These are phyloP conservation scores for Triticum monococcum DNA, from an alignment of 176 grass and related monocot genomes.

Conservation along the genomic window DNA sequence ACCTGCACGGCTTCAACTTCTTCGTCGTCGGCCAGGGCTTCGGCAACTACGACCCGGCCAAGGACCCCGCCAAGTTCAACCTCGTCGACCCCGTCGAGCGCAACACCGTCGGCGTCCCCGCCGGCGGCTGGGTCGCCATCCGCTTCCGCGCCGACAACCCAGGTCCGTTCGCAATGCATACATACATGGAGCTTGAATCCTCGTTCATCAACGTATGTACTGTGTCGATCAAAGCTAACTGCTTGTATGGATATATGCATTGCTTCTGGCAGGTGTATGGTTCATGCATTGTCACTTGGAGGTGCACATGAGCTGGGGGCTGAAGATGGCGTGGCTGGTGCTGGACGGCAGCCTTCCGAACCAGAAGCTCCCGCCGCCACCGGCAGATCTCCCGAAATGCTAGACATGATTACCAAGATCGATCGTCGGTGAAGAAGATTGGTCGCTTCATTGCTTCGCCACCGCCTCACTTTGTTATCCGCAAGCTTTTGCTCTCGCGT, in stretches of 20 bases:
- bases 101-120: constrained; percentile 74
- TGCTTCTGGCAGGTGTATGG: constrained; percentile 62
- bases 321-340: constrained; percentile 88
- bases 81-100: constrained; percentile 73
- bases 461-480: neutral
- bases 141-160: constrained; percentile 85
- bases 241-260: neutral
- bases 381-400: constrained; percentile 68
- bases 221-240: neutral
- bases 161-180: neutral
- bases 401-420: constrained; percentile 20
- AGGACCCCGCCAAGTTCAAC: constrained; percentile 56
- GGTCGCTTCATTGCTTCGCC: neutral
- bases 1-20: constrained; percentile 85
- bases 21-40: constrained; percentile 65
- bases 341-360: constrained; percentile 50
- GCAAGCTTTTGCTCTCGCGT: constrained; percentile 6
- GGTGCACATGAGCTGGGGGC: constrained; percentile 80
- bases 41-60: constrained; percentile 57
- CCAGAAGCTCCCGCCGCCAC: constrained; percentile 67
- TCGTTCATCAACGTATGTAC: neutral
- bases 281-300: constrained; percentile 94
- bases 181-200: neutral
- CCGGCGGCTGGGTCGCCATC: constrained; percentile 73
- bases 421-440: neutral